Base-by-base conservation (phyloP, 148 eudicot genomes). In the Persicaria maculosa region DNA sequence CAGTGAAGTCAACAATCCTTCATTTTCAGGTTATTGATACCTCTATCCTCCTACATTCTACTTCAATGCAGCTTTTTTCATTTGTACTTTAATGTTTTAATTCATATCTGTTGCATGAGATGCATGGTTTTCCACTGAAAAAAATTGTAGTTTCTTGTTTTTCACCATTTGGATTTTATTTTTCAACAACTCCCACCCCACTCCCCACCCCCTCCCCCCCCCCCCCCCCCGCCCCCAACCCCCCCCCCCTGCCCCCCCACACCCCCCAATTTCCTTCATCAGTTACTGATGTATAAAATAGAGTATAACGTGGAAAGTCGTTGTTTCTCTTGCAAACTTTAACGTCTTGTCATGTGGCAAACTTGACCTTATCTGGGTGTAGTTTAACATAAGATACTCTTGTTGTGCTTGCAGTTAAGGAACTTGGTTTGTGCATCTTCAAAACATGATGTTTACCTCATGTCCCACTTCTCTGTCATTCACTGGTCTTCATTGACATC, bases 341-440 rank as follows among this genome's bases (percentile, higher is more conserved):
- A 17, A 10, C 4, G 19, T n/a, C 36, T 44, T 16, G 15, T 25
- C 46, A 20, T 74, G 53, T 16, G 10, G n/a, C 1, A 9, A 45
- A 54, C 53, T 1, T 31, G 75, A 50, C 31, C 16, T 17, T 12
- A 14, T 52, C n/a, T 19, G 17, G 43, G 31, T 57, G 19, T 73
- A 54, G 46, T 53, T 73, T 20, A 73, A 58, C 43, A 22, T 44
- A 7, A 59, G 43, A 64, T 62, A 15, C 40, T 75, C 31, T 46
- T 75, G 69, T 6, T 75, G 43, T 36, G 48, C 46, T 71, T 85
- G 83, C 85, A 92, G 97, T 87, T 92, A 79, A 86, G 97, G 78
- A 92, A 92, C 80, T 80, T 92, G 90, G 96, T 92, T 45, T 92
- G 97, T 96, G 96, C 97, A 74, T 85, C 96, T n/a, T 85, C 97